phyloP scores from a whole-genome alignment of 805 yeast species.

The Wickerhamiella spandovensis region DNA sequence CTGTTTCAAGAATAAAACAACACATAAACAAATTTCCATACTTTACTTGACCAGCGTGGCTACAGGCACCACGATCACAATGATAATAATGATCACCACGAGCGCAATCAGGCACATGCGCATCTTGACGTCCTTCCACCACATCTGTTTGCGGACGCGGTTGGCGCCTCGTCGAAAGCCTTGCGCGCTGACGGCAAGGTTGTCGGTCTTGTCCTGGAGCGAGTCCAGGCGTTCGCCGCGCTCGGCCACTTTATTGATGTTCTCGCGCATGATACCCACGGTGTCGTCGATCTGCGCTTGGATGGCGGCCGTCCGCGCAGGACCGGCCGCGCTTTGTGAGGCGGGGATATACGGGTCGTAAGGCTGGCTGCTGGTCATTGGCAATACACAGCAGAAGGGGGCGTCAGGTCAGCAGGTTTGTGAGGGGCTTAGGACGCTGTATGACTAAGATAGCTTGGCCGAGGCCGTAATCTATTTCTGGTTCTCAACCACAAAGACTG shows the following conservation, averaged over 20 bases:
- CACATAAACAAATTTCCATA: neutral
- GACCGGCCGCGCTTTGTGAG: constrained; percentile 30
- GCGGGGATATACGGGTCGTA: constrained; percentile 78
- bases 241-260: constrained; percentile 89
- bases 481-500: too few species aligned
- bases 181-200: constrained; percentile 80
- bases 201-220: constrained; percentile 86
- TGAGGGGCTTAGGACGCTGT: neutral
- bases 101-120: constrained; percentile 76
- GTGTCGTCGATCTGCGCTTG: constrained; percentile 93
- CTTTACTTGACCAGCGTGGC: constrained; percentile 58
- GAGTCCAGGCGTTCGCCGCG: constrained; percentile 88
- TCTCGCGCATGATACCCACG: constrained; percentile 94
- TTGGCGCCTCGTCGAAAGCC: constrained; percentile 95
- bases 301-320: constrained; percentile 62
- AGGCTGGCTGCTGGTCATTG: constrained; percentile 63
- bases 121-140: constrained; percentile 98
- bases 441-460: too few species aligned
- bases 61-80: constrained; percentile 83
- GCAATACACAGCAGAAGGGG: neutral
- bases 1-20: neutral
- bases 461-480: too few species aligned
- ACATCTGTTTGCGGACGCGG: constrained; percentile 95
- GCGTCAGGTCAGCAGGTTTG: neutral
- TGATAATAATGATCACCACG: constrained; percentile 61